Conservation (phyloP, 192 early-diverging fungal species). For the Coemansia sp. region DNA sequence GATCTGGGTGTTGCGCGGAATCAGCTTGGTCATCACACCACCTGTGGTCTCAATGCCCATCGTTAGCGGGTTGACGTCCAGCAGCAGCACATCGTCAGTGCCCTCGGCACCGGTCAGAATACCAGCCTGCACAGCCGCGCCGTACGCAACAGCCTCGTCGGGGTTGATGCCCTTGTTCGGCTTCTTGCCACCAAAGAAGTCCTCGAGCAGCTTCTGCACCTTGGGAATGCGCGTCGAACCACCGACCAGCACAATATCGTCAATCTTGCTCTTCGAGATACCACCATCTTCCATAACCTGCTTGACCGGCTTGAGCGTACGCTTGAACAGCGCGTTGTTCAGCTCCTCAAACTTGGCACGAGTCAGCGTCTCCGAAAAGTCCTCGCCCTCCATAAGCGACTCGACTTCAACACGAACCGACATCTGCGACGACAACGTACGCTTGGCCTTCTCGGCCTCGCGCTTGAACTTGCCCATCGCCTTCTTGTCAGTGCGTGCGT, state of each 20-base stretch:
- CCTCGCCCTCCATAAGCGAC: constrained; percentile 83
- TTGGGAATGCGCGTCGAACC: constrained; percentile 99
- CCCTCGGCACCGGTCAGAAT: constrained; percentile 75
- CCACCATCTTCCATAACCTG: constrained; percentile 89
- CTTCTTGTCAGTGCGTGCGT: constrained; percentile 80
- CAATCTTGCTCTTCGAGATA: constrained; percentile 79
- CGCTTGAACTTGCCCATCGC: constrained; percentile 93
- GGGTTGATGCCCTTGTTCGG: constrained; percentile 96
- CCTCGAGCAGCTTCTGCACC: constrained; percentile 88
- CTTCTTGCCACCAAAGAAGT: constrained; percentile 97
- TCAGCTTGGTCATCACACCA: constrained; percentile 95
- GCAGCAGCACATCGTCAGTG: constrained; percentile 68
- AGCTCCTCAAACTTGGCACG: constrained; percentile 98
- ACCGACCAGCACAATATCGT: constrained; percentile 97
- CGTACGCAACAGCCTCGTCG: constrained; percentile 98
- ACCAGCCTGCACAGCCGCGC: constrained; percentile 96
- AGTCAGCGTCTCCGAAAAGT: constrained; percentile 91
- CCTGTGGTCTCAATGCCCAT: constrained; percentile 98
- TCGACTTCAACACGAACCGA: constrained; percentile 92
- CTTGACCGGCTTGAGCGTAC: constrained; percentile 92
- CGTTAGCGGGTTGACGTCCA: constrained; percentile 96
- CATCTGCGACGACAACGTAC: constrained; percentile 90
- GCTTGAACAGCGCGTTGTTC: constrained; percentile 90
- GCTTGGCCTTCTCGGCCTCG: constrained; percentile 98
- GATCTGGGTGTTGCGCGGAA: constrained; percentile 88